Evolutionary conservation across 192 early-diverging fungal species (phyloP).

Genomic region (Geranomyces michiganensis): DNA sequence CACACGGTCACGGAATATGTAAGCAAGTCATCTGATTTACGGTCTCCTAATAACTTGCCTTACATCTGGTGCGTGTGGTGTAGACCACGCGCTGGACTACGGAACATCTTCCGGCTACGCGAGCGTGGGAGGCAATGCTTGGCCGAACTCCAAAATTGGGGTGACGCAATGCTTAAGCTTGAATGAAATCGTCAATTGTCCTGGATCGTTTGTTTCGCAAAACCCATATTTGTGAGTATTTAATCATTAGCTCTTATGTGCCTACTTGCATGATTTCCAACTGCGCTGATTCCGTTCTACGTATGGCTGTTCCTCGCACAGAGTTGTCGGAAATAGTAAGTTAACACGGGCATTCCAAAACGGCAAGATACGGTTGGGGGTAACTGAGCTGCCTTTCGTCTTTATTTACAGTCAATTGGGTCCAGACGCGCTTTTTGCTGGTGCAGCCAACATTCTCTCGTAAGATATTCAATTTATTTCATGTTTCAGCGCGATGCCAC

Average conservation of each 20-base stretch:
- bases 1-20: constrained; percentile 52
- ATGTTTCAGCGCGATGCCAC: neutral
- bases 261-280: too few relatives aligned
- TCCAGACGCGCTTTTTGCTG: constrained; percentile 32
- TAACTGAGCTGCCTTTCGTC: too few relatives aligned
- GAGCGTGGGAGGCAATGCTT: constrained; percentile 3
- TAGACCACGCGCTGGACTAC: constrained; percentile 36
- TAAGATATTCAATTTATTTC: neutral
- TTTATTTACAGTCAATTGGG: constrained; percentile 27
- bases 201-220: constrained; percentile 40
- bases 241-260: too few relatives aligned
- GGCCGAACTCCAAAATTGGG: constrained; percentile 39
- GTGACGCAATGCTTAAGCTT: constrained; percentile 45
- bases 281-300: neutral
- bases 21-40: neutral
- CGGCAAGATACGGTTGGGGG: neutral
- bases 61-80: neutral
- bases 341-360: neutral
- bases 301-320: neutral
- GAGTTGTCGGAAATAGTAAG: neutral
- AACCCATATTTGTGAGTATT: constrained; percentile 42
- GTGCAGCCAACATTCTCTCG: constrained; percentile 8
- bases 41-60: neutral
- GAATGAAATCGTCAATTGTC: constrained; percentile 52
- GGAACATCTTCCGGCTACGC: constrained; percentile 24